These are phyloP conservation scores for Sclerotinia minor DNA, from an alignment of 2,329 filamentous ascomycete species.

Conservation along the genomic window DNA sequence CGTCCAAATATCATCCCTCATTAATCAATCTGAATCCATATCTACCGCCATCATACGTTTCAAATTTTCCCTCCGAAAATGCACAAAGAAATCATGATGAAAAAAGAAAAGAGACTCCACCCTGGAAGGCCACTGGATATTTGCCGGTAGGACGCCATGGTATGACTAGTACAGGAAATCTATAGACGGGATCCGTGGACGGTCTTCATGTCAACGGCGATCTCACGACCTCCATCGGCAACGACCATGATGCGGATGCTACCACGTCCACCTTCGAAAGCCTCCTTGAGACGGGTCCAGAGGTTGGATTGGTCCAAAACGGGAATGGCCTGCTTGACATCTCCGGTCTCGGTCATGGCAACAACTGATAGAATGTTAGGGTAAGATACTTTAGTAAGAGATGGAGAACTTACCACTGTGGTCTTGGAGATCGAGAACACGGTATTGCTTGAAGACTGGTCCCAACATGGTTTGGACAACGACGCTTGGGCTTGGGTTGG, in stretches of 20 bases:
- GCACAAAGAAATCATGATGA: conserved; percentile 25
- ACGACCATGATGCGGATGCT: conserved; percentile 95
- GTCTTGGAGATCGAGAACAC: conserved; percentile 94
- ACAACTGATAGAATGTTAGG: conserved; percentile 56
- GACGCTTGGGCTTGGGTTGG: conserved; percentile 93
- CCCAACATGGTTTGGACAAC: conserved; percentile 99
- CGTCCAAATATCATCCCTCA: conserved; percentile 27
- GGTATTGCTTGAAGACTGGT: conserved; percentile 99
- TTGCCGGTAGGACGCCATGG: conserved; percentile 21
- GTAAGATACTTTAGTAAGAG: background rate
- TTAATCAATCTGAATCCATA: conserved; percentile 28
- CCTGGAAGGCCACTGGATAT: conserved; percentile 12
- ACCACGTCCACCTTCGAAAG: conserved; percentile 90
- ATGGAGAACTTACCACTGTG: conserved; percentile 56
- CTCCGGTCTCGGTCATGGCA: conserved; percentile 96
- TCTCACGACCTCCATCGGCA: conserved; percentile 87
- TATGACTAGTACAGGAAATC: conserved; percentile 20
- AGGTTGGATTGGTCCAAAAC: conserved; percentile 96
- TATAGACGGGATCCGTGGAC: conserved; percentile 75
- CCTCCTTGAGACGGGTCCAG: conserved; percentile 73
- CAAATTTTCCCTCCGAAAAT: conserved; percentile 25
- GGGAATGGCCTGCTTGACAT: conserved; percentile 93
- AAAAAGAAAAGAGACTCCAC: conserved; percentile 18
- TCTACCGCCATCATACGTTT: conserved; percentile 27
- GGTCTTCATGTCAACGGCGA: conserved; percentile 98